Evolutionary conservation across 345 rosid genomes (phyloP), one percentile per base, ranked within the genome.

Genomic region (Euphorbia peplus): DNA sequence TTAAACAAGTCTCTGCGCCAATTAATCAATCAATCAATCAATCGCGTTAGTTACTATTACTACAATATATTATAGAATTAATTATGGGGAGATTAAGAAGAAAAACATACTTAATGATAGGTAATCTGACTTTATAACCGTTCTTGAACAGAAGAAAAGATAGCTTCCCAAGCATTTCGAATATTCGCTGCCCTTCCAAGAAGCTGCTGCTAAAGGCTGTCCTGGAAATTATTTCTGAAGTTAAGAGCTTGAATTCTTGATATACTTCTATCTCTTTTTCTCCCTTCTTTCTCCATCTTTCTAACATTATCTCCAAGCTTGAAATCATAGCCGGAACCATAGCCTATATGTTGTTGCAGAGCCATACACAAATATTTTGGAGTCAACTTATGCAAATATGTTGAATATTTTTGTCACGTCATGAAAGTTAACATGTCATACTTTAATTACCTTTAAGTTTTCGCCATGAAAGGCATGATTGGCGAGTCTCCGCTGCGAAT

Each of bases 201-300:
- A 80, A 82, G 58, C 76, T 82, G 64, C 85, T 80, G 21, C 86
- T 88, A 48, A 84, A 86, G 11, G 86, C 83, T 19, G 86, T 82
- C 68, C 83, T 75, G 8, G 86, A 80, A 51, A 84, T 84, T 44
- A 80, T 50, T 71, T 86, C 86, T 22, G 86, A 79, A 14, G 85
- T 84, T 41, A 86, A 70, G 2, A 80, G 3, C 48, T 51, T 86
- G 44, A 82, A 57, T 67, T 86, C 85, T 18, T 60, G 18, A 41
- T 24, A 67, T 18, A 76, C 83, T 14, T 84, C 84, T 2, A 82
- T 79, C 73, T 82, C 88, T 11, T 70, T 69, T 5, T 70, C 79
- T 29, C 67, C 83, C 37, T 57, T 30, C 14, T 54, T 50, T 67
- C 69, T 77, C 86, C 88, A 82, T 61, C 73, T 75, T 41, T 74